phyloP scores from a whole-genome alignment of 1,139 yeast genomes.

The Saccharomyces hybrid region DNA sequence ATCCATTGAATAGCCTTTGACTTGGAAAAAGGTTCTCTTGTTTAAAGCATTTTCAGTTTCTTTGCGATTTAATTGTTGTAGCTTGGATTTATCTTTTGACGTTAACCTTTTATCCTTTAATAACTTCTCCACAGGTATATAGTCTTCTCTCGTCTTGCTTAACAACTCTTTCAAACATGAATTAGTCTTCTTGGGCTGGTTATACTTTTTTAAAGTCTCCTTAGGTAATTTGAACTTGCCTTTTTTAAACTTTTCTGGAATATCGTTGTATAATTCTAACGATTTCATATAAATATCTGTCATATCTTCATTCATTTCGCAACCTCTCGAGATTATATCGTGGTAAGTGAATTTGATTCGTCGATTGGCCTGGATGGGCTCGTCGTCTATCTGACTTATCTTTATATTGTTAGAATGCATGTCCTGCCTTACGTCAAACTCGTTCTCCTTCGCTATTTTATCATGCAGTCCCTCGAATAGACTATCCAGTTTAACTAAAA shows the following conservation, averaged over 20 bases:
- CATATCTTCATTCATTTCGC: constrained; percentile 22
- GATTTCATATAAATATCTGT: constrained; percentile 22
- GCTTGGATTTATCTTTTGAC: constrained; percentile 13
- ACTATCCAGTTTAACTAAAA: constrained; percentile 23
- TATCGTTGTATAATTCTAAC: constrained; percentile 26
- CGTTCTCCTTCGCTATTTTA: constrained; percentile 21
- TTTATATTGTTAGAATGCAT: constrained; percentile 14
- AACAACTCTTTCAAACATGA: constrained; percentile 7
- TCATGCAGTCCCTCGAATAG: constrained; percentile 25
- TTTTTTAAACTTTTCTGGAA: constrained; percentile 21
- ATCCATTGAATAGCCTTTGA: constrained; percentile 10
- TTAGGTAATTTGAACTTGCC: constrained; percentile 22
- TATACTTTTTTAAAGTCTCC: constrained; percentile 17
- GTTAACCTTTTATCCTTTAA: constrained; percentile 17
- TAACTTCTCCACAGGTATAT: constrained; percentile 14
- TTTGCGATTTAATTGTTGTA: constrained; percentile 12
- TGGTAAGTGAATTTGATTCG: constrained; percentile 21
- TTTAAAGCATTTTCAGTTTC: constrained; percentile 17
- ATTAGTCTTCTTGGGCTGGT: constrained; percentile 7
- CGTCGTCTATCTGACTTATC: constrained; percentile 11
- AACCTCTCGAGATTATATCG: constrained; percentile 27
- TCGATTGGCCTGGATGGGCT: constrained; percentile 13
- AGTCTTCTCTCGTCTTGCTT: constrained; percentile 12
- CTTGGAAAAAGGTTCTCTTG: constrained; percentile 22
- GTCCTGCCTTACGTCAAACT: constrained; percentile 10